phyloP scores from a whole-genome alignment of 1,284 basidiomycete species.

The Schizophyllum commune region DNA sequence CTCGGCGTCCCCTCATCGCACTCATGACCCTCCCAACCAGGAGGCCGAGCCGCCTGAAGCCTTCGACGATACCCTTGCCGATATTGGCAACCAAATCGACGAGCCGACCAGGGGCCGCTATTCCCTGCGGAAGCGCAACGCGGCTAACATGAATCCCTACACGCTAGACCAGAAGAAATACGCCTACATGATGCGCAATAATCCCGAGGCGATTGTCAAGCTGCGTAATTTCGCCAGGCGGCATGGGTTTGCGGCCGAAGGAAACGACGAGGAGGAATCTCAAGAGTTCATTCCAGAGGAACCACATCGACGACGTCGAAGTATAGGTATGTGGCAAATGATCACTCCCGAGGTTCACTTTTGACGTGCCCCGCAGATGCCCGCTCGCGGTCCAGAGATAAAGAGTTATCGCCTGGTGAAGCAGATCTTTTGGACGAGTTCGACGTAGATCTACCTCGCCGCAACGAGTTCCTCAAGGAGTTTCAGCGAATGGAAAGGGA shows the following conservation, averaged over 20 bases:
- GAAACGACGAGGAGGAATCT: slow-evolving; percentile 19
- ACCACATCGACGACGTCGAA: not conserved
- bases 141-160: slow-evolving; percentile 49
- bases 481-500: slow-evolving; percentile 9
- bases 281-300: not conserved
- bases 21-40: not conserved
- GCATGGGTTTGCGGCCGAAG: slow-evolving; percentile 15
- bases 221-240: slow-evolving; percentile 21
- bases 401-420: not conserved
- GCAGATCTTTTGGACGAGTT: not conserved
- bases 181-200: slow-evolving; percentile 33
- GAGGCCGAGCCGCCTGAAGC: not conserved
- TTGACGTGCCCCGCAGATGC: not conserved
- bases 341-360: not conserved
- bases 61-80: not conserved
- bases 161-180: slow-evolving; percentile 41
- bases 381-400: not conserved
- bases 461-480: slow-evolving; percentile 3
- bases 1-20: not conserved
- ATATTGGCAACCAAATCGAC: not conserved
- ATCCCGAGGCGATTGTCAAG: slow-evolving; percentile 55
- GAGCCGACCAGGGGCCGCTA: slow-evolving; percentile 20
- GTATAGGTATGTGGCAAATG: not conserved
- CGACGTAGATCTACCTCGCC: not conserved
- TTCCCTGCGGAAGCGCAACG: slow-evolving; percentile 39